Evolutionary conservation across 2,329 filamentous ascomycete species (phyloP).

Genomic region (Pseudocercospora musae): DNA sequence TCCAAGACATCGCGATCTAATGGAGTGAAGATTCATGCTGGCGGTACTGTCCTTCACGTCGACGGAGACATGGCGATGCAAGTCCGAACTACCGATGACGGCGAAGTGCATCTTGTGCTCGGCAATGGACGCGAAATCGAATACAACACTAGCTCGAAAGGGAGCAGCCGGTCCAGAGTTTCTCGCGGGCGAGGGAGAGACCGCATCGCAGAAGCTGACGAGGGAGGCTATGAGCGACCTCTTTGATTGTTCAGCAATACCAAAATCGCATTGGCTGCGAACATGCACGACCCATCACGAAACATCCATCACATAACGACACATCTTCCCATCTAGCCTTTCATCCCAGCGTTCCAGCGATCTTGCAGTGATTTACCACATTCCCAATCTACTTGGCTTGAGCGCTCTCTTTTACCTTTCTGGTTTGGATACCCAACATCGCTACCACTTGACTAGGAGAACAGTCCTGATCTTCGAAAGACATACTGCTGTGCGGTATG

Average conservation of each 20-base stretch:
- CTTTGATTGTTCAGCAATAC: background rate
- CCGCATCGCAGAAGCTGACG: constrained; percentile 25
- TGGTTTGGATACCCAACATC: constrained; percentile 12
- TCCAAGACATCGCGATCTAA: constrained; percentile 22
- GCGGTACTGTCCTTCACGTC: constrained; percentile 29
- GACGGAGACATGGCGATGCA: constrained; percentile 28
- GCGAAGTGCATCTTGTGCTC: constrained; percentile 25
- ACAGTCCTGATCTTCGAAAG: background rate
- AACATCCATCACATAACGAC: background rate
- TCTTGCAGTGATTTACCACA: background rate
- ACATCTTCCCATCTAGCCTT: background rate
- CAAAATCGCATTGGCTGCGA: background rate
- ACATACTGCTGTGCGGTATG: background rate
- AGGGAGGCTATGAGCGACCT: constrained; percentile 11
- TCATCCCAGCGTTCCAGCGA: background rate
- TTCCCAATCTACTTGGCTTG: background rate
- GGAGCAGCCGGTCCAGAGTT: constrained; percentile 22
- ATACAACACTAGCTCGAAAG: constrained; percentile 24
- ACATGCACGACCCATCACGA: background rate
- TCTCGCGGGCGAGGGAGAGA: constrained; percentile 15
- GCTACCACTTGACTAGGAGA: background rate
- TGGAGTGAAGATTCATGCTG: constrained; percentile 26
- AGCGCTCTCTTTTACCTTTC: constrained; percentile 1
- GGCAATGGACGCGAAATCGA: constrained; percentile 22
- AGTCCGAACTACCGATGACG: constrained; percentile 27